Base-by-base conservation (phyloP, 2,329 filamentous ascomycete genomes). In the Fusarium pseudoanthophilum region DNA sequence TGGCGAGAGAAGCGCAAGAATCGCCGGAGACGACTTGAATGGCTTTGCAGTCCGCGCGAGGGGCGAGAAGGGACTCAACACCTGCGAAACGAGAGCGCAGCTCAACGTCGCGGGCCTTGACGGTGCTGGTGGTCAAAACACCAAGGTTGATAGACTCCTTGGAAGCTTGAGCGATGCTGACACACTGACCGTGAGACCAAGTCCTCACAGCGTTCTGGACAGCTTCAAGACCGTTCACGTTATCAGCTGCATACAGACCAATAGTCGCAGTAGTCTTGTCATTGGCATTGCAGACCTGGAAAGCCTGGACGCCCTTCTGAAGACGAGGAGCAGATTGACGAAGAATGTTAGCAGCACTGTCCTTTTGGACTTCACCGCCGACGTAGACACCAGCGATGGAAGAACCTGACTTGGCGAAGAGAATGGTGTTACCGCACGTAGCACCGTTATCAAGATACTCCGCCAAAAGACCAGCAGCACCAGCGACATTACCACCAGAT, bases 1-100 rank as follows among this genome's bases (percentile, higher is more conserved):
- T 57, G 0, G 83, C 83, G 1, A 87, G 74, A 0, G 79, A 67
- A 1, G 64, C 77, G 48, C 85, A 86, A 48, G 77, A 72, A 57
- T 86, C 83, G 4, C 81, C 82, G 0, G 76, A 73, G 4, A 74
- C 71, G 15, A 84, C 82, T 39, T 82, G 75, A 10, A 66, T 77
- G 0, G 76, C 62, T n/a, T 39, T 69, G 58, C 76, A 78, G 18
- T 78, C 75, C 0, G 76, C 76, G 1, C 76, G 69, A 3, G 71
- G 74, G 13, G 71, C 55, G 6, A 78, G 66, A 11, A 65, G 56
- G 4, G 53, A 67, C 1, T 78, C 66, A 0, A 70, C 46, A 4
- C 71, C 73, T 0, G 63, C 26, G 43, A 78, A 73, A 2, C 75
- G 69, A 14, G 75, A 77, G 9, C 60, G 64, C 0, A 77, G 49